Evolutionary conservation across 495 filamentous ascomycete species (phyloP).

Genomic region (Glonium stellatum): DNA sequence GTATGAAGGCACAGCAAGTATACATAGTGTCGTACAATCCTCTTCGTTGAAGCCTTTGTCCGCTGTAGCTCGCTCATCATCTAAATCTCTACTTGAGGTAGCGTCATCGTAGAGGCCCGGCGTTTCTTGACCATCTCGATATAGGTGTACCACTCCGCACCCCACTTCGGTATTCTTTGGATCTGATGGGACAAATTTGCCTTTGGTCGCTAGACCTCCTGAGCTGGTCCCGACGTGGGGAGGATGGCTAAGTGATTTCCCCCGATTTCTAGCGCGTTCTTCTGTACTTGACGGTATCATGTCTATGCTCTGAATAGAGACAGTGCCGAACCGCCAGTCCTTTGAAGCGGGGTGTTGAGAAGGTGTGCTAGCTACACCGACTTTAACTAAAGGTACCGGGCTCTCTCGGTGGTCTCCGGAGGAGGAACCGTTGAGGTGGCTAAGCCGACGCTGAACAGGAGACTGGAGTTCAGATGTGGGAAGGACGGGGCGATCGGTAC

Average conservation of each 20-base stretch:
- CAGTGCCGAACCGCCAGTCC: constrained; percentile 59
- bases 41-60: constrained; percentile 43
- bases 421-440: constrained; percentile 18
- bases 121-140: constrained; percentile 76
- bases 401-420: constrained; percentile 22
- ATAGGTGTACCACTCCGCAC: constrained; percentile 91
- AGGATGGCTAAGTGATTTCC: constrained; percentile 24
- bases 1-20: constrained; percentile 90
- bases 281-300: constrained; percentile 27
- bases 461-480: constrained; percentile 8
- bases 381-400: constrained; percentile 22
- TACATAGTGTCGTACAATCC: constrained; percentile 84
- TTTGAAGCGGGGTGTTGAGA: constrained; percentile 26
- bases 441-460: constrained; percentile 7
- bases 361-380: constrained; percentile 3
- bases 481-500: constrained; percentile 10
- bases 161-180: constrained; percentile 73
- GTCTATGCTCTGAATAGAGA: constrained; percentile 62
- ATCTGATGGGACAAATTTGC: constrained; percentile 66
- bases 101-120: constrained; percentile 43
- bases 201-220: constrained; percentile 62
- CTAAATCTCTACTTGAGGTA: constrained; percentile 29
- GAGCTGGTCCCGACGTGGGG: constrained; percentile 33
- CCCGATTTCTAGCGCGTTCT: constrained; percentile 18
- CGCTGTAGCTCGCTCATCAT: constrained; percentile 19